A percentile compares a stretch with the other conserved stretches of the same genome.
These are phyloP conservation scores for Phytopythium delawarense DNA, from an alignment of 352 stramenopile species.

Conservation along the genomic window DNA sequence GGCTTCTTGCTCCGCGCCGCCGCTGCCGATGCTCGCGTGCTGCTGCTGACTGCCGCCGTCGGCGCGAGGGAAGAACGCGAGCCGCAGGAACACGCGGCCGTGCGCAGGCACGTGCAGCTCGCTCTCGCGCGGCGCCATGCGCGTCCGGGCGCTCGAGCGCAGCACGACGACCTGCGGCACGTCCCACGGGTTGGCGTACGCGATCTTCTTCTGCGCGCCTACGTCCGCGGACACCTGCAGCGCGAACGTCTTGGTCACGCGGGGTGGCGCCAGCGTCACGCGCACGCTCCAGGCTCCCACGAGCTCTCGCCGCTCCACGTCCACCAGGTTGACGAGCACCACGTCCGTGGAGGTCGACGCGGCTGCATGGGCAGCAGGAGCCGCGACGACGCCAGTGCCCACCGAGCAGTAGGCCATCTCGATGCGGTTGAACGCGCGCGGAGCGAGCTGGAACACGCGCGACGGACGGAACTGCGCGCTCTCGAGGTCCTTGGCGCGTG, in stretches of 20 bases:
- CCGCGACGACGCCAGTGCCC: conserved; percentile 7
- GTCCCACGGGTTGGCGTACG: conserved; percentile 92
- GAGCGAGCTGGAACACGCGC: conserved; percentile 84
- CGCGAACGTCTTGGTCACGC: conserved; percentile 92
- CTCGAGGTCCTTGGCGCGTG: conserved; percentile 27
- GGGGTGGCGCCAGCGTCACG: conserved; percentile 62
- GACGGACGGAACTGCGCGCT: conserved; percentile 73
- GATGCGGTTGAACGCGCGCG: conserved; percentile 90
- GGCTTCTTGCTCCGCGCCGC: conserved; percentile 22
- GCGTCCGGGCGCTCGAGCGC: conserved; percentile 63
- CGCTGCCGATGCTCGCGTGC: neutral
- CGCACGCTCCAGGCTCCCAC: conserved; percentile 88
- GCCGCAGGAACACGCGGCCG: conserved; percentile 49
- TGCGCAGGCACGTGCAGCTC: conserved; percentile 47
- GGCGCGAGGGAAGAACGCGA: conserved; percentile 33
- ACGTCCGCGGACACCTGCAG: conserved; percentile 58
- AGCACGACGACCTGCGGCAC: conserved; percentile 78
- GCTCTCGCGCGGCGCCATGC: conserved; percentile 72
- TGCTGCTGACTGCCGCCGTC: neutral
- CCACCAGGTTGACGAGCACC: conserved; percentile 85
- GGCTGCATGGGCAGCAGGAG: conserved; percentile 9
- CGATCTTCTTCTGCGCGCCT: conserved; percentile 89
- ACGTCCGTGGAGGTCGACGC: conserved; percentile 6
- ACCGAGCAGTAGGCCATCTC: conserved; percentile 75
- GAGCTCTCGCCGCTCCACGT: conserved; percentile 87